Conservation (phyloP, 805 yeast species). For the Starmerella cellae region DNA sequence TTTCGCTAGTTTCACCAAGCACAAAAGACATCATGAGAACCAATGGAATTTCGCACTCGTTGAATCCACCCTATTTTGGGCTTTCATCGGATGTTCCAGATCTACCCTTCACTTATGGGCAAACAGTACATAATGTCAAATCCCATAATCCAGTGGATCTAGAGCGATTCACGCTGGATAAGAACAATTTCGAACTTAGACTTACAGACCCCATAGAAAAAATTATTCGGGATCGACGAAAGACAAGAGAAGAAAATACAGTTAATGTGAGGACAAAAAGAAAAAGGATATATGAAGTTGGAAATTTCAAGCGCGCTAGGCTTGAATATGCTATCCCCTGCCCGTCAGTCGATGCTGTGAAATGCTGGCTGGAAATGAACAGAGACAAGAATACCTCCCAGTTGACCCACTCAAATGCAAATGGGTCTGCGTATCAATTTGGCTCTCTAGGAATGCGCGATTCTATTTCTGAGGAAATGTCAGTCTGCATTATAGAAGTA, state of each 20-base stretch:
- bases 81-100: constrained; percentile 39
- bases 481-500: constrained; percentile 53
- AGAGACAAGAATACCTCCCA: neutral
- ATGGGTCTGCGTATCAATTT: constrained; percentile 5
- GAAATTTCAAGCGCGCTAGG: neutral
- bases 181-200: neutral
- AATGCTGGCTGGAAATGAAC: constrained; percentile 8
- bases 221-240: neutral
- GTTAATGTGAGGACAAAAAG: too few species aligned
- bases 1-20: constrained; percentile 15
- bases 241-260: too few species aligned
- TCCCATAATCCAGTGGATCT: constrained; percentile 30
- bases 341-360: constrained; percentile 13
- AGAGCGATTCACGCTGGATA: constrained; percentile 19
- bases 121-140: constrained; percentile 41
- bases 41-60: constrained; percentile 29
- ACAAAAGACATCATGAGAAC: constrained; percentile 33
- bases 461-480: constrained; percentile 29
- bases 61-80: constrained; percentile 30
- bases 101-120: constrained; percentile 52
- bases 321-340: constrained; percentile 10
- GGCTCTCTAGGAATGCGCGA: constrained; percentile 10
- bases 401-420: neutral
- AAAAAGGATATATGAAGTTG: too few species aligned
- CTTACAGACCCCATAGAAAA: neutral